phyloP scores from a whole-genome alignment of 2,329 filamentous ascomycete genomes.

The Diplodia seriata region DNA sequence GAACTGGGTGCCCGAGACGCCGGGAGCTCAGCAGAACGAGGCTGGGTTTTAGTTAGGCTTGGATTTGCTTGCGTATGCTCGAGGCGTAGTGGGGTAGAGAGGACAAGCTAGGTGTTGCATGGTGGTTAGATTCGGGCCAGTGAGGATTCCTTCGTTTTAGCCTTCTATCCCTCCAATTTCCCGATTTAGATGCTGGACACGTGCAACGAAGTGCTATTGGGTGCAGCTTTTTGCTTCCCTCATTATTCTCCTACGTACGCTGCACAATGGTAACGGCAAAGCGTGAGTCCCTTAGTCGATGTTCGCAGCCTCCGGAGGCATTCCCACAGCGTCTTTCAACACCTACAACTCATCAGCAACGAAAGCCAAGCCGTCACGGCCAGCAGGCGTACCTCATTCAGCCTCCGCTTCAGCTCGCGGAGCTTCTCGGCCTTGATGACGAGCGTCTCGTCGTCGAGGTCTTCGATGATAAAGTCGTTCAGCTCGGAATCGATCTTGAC shows the following conservation, averaged over 20 bases:
- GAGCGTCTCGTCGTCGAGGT: constrained; percentile 77
- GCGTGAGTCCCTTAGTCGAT: not conserved
- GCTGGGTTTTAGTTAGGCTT: not conserved
- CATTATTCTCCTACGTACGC: not conserved
- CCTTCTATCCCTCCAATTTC: not conserved
- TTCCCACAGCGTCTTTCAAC: constrained; percentile 47
- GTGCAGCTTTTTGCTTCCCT: not conserved
- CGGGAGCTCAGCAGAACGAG: constrained; percentile 17
- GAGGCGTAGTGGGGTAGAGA: not conserved
- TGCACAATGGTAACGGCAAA: not conserved
- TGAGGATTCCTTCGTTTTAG: constrained; percentile 1
- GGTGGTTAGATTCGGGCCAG: constrained; percentile 7
- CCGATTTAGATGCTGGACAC: not conserved
- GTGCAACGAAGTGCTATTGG: not conserved
- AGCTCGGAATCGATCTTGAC: constrained; percentile 72
- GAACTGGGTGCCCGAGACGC: constrained; percentile 48
- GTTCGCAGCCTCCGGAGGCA: constrained; percentile 15
- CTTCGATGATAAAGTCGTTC: constrained; percentile 79
- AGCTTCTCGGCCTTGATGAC: constrained; percentile 79
- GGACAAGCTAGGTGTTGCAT: not conserved
- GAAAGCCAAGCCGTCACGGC: not conserved
- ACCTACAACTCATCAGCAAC: constrained; percentile 38
- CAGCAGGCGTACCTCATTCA: constrained; percentile 67
- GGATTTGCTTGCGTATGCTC: not conserved
- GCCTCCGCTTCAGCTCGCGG: constrained; percentile 67